Percentiles rank a stretch among this genome's conserved stretches.
Evolutionary conservation across 768 basidiomycete genomes (phyloP).

Genomic region (Panellus pusillus): DNA sequence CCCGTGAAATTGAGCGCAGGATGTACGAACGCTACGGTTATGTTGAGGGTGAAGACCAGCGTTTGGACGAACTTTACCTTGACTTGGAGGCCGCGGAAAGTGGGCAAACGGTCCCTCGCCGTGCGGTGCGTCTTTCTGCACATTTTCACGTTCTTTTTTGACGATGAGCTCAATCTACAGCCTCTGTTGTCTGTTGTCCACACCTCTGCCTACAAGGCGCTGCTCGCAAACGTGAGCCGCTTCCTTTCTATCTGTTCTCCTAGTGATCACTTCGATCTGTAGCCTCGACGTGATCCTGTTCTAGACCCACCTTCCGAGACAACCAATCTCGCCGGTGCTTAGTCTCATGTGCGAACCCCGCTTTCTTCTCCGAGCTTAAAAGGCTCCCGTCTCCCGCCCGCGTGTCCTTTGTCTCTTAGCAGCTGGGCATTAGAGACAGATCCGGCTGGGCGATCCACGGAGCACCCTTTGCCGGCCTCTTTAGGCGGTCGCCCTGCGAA

Average conservation of each 20-base stretch:
- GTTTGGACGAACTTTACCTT: conserved; percentile 8
- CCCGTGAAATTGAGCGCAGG: conserved; percentile 5
- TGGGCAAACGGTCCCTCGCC: background rate
- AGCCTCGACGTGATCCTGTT: background rate
- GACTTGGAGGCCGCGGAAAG: conserved; percentile 1
- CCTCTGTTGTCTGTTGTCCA: background rate
- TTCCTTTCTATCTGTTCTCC: background rate
- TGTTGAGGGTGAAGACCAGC: background rate
- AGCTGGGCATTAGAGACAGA: too few species aligned
- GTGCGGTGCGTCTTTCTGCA: background rate
- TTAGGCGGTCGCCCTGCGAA: too few species aligned
- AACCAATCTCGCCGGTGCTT: background rate
- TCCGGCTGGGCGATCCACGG: too few species aligned
- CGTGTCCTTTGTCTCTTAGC: too few species aligned
- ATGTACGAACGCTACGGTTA: conserved; percentile 11
- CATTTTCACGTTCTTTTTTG: background rate
- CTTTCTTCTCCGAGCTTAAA: too few species aligned
- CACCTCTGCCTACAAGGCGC: background rate
- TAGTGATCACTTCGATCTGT: background rate
- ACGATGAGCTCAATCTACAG: background rate
- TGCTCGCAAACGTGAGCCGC: background rate
- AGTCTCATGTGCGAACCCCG: background rate
- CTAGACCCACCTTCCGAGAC: background rate
- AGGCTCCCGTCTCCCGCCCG: too few species aligned
- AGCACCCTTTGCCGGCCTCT: too few species aligned